Evolutionary conservation across 2,329 filamentous ascomycete genomes (phyloP).

Genomic region (Arthrobotrys sinensis): DNA sequence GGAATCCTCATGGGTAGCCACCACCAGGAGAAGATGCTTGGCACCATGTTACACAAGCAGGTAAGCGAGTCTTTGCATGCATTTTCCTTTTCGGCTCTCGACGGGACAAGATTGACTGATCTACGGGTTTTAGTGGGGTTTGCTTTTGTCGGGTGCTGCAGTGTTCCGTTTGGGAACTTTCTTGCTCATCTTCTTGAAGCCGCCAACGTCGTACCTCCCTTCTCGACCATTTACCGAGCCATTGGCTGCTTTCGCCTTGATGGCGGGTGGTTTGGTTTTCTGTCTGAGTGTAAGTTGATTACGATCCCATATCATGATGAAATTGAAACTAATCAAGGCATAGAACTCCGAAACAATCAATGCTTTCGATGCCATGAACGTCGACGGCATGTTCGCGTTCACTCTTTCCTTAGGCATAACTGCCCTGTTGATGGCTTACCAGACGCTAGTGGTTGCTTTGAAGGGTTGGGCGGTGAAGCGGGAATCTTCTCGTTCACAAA

Average conservation of each 20-base stretch:
- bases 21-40: slow-evolving; percentile 85
- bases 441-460: slow-evolving; percentile 81
- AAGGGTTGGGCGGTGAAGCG: slow-evolving; percentile 85
- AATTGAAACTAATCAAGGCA: slow-evolving; percentile 7
- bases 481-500: slow-evolving; percentile 49
- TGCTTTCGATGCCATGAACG: slow-evolving; percentile 74
- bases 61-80: slow-evolving; percentile 55
- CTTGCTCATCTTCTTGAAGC: slow-evolving; percentile 82
- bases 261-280: slow-evolving; percentile 89
- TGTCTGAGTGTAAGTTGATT: slow-evolving; percentile 82
- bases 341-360: slow-evolving; percentile 82
- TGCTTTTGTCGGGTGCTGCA: slow-evolving; percentile 84
- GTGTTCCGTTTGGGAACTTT: slow-evolving; percentile 86
- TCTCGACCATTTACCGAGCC: slow-evolving; percentile 91
- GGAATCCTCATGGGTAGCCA: slow-evolving; percentile 97
- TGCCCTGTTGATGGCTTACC: slow-evolving; percentile 87
- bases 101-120: slow-evolving; percentile 45
- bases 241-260: slow-evolving; percentile 87
- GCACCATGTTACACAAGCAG: slow-evolving; percentile 88
- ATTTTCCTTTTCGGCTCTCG: slow-evolving; percentile 44
- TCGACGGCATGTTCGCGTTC: slow-evolving; percentile 95
- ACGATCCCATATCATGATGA: neutral
- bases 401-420: slow-evolving; percentile 88
- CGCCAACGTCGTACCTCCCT: slow-evolving; percentile 83
- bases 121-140: slow-evolving; percentile 79